Base-by-base conservation (phyloP, 139 green algal genomes). In the Chloropicon primus region DNA sequence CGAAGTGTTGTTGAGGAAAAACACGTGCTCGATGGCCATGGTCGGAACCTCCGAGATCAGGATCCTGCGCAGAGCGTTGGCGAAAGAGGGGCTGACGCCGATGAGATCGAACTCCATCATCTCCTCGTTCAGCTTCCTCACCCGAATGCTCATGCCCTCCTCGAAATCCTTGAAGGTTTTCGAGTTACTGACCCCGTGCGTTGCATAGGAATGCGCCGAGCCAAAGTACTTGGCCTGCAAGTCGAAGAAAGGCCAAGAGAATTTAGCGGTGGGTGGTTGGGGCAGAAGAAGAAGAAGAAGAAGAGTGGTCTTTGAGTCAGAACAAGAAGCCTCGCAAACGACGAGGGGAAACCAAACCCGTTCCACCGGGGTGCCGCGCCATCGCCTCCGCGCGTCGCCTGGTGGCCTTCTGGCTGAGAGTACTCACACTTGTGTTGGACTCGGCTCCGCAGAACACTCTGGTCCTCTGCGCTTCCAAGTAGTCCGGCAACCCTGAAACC, bases 11-110 rank as follows among this genome's bases (percentile, higher is more conserved):
- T 99, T 92, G 22, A 95, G 75, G 22, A 98, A 87, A 83, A 94
- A 99, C 10, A 99, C 94, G 79, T 98, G 93, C 87, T 98, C 94
- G 24, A 98, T 96, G 0, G 95, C 95, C 81, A 99, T 90, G 0
- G 94, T 98, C 1, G 95, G 95, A 24, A 97, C 87, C 81, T 99
- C 94, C 0, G 91, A 82, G 22, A 98, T 96, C 25, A 98, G 89
- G 75, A 98, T 97, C 17, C 95, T 86, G 0, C 94, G 86, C 71
- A 98, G 84, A 1, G 95, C 90, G 80, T 99, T 99, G 62, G 90
- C 95, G 53, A 99, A 88, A 23, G 91, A 83, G 0, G 91, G 83
- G 78, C 94, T 89, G 3, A 54, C 71, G 23, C 73, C 73, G 24
- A 74, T 17, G 41, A 62, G 41, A 17, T 62, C 41, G 41, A 62